A percentile compares a stretch with the other conserved stretches of the same genome.
These are phyloP conservation scores for Candida hungchunana DNA, from an alignment of 805 yeast species.

Conservation along the genomic window DNA sequence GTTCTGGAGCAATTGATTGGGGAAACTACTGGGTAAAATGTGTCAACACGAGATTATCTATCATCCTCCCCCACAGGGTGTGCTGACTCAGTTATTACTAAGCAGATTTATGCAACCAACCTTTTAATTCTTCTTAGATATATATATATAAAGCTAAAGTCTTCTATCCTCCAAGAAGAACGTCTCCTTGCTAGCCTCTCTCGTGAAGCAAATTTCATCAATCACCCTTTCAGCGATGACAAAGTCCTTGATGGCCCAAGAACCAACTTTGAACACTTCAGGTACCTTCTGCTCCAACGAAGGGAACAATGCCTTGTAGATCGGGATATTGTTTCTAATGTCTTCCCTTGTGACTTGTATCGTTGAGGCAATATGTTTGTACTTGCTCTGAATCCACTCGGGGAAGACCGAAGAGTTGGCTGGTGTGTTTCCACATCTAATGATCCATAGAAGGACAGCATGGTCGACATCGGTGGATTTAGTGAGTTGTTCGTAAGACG, in stretches of 20 bases:
- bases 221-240: slow-evolving; percentile 47
- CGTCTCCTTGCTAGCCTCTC: slow-evolving; percentile 33
- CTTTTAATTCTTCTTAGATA: too few relatives aligned
- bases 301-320: slow-evolving; percentile 53
- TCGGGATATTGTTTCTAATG: slow-evolving; percentile 46
- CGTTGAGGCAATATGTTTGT: slow-evolving; percentile 33
- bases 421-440: slow-evolving; percentile 49
- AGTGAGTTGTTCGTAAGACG: slow-evolving; percentile 46
- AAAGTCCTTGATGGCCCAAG: slow-evolving; percentile 39
- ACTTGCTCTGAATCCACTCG: slow-evolving; percentile 43
- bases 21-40: too few relatives aligned
- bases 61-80: too few relatives aligned
- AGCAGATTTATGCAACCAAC: too few relatives aligned
- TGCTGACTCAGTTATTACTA: too few relatives aligned
- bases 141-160: slow-evolving; percentile 1
- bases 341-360: slow-evolving; percentile 46
- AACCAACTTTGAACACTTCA: slow-evolving; percentile 49
- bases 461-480: slow-evolving; percentile 50
- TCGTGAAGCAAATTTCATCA: slow-evolving; percentile 45
- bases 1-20: too few relatives aligned
- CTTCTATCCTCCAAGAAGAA: slow-evolving; percentile 28
- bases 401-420: slow-evolving; percentile 41
- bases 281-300: slow-evolving; percentile 46
- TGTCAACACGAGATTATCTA: too few relatives aligned
- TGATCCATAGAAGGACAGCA: slow-evolving; percentile 57